A percentile compares a stretch with the other conserved stretches of the same genome.
phyloP scores from a whole-genome alignment of 345 rosid species.

The Eucalyptus fibrosa region DNA sequence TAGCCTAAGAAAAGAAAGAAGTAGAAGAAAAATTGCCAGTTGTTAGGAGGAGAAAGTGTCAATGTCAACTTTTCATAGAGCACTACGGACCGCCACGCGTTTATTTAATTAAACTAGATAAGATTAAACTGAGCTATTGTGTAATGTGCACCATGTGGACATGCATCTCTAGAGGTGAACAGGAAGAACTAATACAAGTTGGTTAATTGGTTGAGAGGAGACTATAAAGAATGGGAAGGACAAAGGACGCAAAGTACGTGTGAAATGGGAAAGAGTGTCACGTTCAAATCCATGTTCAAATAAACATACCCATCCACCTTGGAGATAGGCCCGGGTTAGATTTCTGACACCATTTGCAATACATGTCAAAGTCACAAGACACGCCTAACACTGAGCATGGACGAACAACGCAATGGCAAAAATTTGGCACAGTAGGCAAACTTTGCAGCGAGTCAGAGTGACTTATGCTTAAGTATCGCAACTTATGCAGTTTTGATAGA shows the following conservation, averaged over 20 bases:
- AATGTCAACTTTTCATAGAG: neutral
- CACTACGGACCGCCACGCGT: neutral
- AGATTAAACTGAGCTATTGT: too few relatives aligned
- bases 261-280: neutral
- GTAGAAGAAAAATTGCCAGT: too few relatives aligned
- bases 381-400: too few relatives aligned
- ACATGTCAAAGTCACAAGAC: neutral
- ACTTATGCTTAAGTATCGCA: neutral
- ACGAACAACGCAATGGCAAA: neutral
- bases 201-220: neutral
- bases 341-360: neutral
- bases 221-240: too few relatives aligned
- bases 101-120: too few relatives aligned
- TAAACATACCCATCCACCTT: neutral
- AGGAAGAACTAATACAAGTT: neutral
- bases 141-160: accelerated
- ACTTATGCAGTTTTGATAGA: neutral
- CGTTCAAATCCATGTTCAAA: too few relatives aligned
- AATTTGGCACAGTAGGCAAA: neutral
- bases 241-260: neutral
- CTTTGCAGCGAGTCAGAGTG: accelerated
- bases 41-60: too few relatives aligned
- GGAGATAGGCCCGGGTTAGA: neutral
- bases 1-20: too few relatives aligned
- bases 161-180: neutral